A percentile compares a stretch with the other conserved stretches of the same genome.
phyloP scores from a whole-genome alignment of 2,329 filamentous ascomycete species.

The Colletotrichum sp. region DNA sequence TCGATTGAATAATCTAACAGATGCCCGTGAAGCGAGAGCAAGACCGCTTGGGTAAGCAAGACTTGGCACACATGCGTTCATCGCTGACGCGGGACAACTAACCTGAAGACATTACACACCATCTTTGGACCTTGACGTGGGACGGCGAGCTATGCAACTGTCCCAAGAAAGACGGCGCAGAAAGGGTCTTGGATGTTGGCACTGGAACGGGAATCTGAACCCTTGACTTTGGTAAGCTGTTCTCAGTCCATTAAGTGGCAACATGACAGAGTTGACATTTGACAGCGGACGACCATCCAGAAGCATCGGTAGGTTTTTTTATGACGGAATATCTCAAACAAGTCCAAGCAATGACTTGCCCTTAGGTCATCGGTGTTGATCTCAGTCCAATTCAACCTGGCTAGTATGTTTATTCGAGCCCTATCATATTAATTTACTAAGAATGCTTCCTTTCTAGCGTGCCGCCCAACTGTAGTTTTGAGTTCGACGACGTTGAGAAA shows the following conservation, averaged over 20 bases:
- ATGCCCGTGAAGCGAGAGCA: constrained; percentile 25
- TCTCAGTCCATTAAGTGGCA: too few relatives aligned
- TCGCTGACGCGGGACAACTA: too few relatives aligned
- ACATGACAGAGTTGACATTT: neutral
- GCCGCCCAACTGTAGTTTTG: constrained; percentile 49
- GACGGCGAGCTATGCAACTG: constrained; percentile 31
- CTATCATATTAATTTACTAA: neutral
- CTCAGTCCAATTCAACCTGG: constrained; percentile 37
- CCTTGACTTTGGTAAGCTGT: constrained; percentile 17
- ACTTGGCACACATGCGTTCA: neutral
- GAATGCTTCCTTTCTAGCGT: constrained; percentile 25
- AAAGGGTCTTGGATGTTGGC: constrained; percentile 22
- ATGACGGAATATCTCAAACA: neutral
- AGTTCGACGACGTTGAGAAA: constrained; percentile 39
- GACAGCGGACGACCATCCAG: constrained; percentile 32
- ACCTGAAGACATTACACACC: constrained; percentile 37
- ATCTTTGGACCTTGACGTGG: constrained; percentile 35
- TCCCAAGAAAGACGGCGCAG: constrained; percentile 26
- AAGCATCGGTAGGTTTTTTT: constrained; percentile 24
- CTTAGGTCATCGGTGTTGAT: constrained; percentile 32
- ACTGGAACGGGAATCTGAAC: constrained; percentile 20
- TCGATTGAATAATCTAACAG: neutral
- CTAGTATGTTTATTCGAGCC: constrained; percentile 14
- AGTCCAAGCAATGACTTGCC: neutral
- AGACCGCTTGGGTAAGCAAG: constrained; percentile 7